phyloP scores from a whole-genome alignment of 176 grass and related monocot species.

The Musa acuminata region DNA sequence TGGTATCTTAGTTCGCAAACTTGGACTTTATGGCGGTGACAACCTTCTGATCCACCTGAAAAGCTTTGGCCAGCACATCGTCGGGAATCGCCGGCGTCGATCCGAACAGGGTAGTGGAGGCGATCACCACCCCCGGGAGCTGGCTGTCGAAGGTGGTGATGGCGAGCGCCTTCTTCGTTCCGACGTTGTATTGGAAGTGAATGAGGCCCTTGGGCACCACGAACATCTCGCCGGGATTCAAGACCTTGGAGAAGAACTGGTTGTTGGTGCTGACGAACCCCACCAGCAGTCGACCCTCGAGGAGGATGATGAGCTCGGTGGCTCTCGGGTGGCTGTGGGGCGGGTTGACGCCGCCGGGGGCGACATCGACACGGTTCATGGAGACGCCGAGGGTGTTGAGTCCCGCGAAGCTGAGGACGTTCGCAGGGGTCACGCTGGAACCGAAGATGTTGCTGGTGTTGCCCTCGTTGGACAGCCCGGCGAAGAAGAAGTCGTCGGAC shows the following conservation, averaged over 20 bases:
- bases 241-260: slow-evolving; percentile 45
- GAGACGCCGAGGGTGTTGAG: slow-evolving; percentile 78
- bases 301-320: slow-evolving; percentile 49
- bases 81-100: too few species aligned
- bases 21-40: too few species aligned
- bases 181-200: slow-evolving; percentile 74
- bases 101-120: too few species aligned
- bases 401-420: slow-evolving; percentile 62
- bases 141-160: too few species aligned
- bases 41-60: too few species aligned
- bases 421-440: slow-evolving; percentile 22
- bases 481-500: too few species aligned
- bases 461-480: too few species aligned
- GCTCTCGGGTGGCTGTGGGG: slow-evolving; percentile 71
- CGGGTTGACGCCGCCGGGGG: slow-evolving; percentile 69
- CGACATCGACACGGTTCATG: slow-evolving; percentile 77
- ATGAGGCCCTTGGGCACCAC: slow-evolving; percentile 55
- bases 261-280: slow-evolving; percentile 52
- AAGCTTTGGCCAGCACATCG: too few species aligned
- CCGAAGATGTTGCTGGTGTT: too few species aligned
- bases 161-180: slow-evolving; percentile 1
- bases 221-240: slow-evolving; percentile 41
- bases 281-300: slow-evolving; percentile 43
- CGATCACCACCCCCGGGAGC: too few species aligned
- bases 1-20: too few species aligned